These are phyloP conservation scores for Colletotrichum sp. DNA, from an alignment of 2,329 filamentous ascomycete genomes.

Conservation along the genomic window DNA sequence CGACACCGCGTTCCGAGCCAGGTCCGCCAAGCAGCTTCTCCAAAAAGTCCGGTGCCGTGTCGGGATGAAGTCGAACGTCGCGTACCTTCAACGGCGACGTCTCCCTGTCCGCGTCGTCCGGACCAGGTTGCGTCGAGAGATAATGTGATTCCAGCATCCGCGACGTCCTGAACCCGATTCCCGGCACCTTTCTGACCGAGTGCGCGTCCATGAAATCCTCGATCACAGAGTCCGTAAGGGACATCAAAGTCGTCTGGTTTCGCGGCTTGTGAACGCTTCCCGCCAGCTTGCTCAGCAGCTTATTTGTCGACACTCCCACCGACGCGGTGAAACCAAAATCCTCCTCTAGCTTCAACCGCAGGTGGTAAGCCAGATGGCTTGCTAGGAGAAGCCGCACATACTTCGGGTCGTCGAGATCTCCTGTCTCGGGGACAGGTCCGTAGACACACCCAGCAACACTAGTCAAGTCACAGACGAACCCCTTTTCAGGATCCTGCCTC, in stretches of 20 bases:
- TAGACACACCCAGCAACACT: slow-evolving; percentile 66
- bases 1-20: slow-evolving; percentile 74
- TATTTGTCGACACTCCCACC: slow-evolving; percentile 86
- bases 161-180: slow-evolving; percentile 82
- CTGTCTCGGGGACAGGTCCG: slow-evolving; percentile 23
- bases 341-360: slow-evolving; percentile 75
- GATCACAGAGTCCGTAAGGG: slow-evolving; percentile 63
- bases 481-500: slow-evolving; percentile 73
- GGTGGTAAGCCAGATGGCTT: slow-evolving; percentile 78
- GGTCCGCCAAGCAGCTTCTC: slow-evolving; percentile 73
- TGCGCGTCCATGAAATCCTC: slow-evolving; percentile 75
- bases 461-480: slow-evolving; percentile 80
- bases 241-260: slow-evolving; percentile 83
- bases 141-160: slow-evolving; percentile 41
- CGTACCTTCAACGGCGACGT: slow-evolving; percentile 61
- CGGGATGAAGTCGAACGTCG: slow-evolving; percentile 66
- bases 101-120: slow-evolving; percentile 10
- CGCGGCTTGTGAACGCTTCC: slow-evolving; percentile 86
- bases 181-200: slow-evolving; percentile 81
- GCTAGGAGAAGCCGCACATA: slow-evolving; percentile 73
- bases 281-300: slow-evolving; percentile 83
- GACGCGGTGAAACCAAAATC: slow-evolving; percentile 86
- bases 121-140: not conserved
- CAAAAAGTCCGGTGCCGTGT: slow-evolving; percentile 67
- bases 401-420: slow-evolving; percentile 39